A percentile compares a stretch with the other conserved stretches of the same genome.
phyloP scores from a whole-genome alignment of 441 rosid species.

The Jatropha podagrica region DNA sequence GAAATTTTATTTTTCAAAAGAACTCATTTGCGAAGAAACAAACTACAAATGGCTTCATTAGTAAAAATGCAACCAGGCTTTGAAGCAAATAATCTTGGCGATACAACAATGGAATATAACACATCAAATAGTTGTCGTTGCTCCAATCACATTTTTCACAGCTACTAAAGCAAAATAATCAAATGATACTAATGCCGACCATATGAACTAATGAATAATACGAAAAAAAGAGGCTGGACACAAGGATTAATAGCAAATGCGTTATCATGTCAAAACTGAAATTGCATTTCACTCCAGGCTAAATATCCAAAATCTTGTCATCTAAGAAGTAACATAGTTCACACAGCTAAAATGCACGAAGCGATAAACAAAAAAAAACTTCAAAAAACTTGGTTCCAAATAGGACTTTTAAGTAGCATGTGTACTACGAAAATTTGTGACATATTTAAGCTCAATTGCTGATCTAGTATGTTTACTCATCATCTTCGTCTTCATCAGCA shows the following conservation, averaged over 20 bases:
- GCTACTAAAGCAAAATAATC: no score
- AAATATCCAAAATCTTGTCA: constrained; percentile 22
- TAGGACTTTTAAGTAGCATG: neutral
- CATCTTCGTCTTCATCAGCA: constrained; percentile 46
- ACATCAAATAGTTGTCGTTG: no score
- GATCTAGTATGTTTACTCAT: constrained; percentile 34
- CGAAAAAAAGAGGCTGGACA: neutral
- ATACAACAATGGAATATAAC: no score
- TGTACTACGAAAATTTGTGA: neutral
- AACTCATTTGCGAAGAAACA: no score
- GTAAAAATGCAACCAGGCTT: no score
- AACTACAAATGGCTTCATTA: no score
- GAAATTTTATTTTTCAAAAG: no score
- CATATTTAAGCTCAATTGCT: neutral
- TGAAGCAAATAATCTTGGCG: no score
- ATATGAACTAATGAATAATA: neutral
- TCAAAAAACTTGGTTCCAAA: constrained; percentile 1
- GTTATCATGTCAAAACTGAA: constrained; percentile 22
- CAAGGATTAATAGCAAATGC: neutral
- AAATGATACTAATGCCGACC: no score
- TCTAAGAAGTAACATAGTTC: neutral
- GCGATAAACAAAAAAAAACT: constrained; percentile 25
- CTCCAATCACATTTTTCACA: no score
- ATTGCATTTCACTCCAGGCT: constrained; percentile 24
- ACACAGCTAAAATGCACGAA: constrained; percentile 16